Evolutionary conservation across 305 asterid genomes (phyloP), one percentile per base, ranked within the genome.

Genomic region (Fraxinus sp.): DNA sequence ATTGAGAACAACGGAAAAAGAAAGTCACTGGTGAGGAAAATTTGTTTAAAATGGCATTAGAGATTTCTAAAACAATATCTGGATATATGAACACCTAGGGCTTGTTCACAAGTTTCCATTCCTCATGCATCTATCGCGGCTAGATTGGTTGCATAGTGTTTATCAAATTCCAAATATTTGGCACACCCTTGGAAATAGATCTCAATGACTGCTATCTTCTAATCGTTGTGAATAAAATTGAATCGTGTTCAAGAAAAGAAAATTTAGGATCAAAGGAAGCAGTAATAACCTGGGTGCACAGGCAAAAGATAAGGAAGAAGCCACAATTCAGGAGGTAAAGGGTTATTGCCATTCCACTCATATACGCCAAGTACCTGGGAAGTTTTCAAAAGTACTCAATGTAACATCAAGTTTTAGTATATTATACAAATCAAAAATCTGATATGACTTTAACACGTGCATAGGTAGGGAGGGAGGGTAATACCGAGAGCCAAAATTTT

Each of bases 261-360:
- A 36, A 26, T 11, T n/a, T 64, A 78, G 35, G n/a, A 55, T 33
- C 14, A 76, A 80, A 20, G 13, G 5, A 37, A 59, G 36, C 6
- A 8, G 32, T 24, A n/a, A 20, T 1, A 78, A 90, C 93, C 94
- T 88, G 94, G 94, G 72, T 91, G 94, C 9, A 91, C 32, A 0
- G 94, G 92, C 73, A 89, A 70, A 76, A 82, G 20, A 84, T 88
- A 84, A 7, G 94, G 94, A 24, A 91, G 88, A 80, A 89, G 91
- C 94, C 93, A 91, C 2, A 89, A 28, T 80, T 89, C 94, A 1
- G 93, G 94, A 5, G 90, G 94, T 3, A 89, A 79, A 80, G 93
- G 94, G 84, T 89, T 91, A 74, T 88, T 86, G 73, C 94, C 93
- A 0, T 83, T 87, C 94, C 94, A 91, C 55, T 89, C 90, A 52